Conservation (phyloP, 805 yeast genomes). For the Lachancea dasiensis region DNA sequence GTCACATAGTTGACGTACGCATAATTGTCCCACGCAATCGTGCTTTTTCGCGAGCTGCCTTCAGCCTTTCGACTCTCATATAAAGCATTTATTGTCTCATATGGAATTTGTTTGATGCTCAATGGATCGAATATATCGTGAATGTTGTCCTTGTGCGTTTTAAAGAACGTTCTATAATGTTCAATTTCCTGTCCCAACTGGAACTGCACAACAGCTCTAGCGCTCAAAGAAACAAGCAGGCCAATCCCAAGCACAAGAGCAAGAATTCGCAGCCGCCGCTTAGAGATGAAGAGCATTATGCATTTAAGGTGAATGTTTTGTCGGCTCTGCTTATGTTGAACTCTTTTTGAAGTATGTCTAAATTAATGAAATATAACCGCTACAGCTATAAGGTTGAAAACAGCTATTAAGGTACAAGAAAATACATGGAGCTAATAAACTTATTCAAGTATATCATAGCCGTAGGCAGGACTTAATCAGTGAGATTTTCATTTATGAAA, state of each 20-base stretch:
- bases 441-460: too few species aligned
- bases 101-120: slow-evolving; percentile 17
- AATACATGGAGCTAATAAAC: too few species aligned
- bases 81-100: slow-evolving; percentile 9
- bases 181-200: slow-evolving; percentile 28
- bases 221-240: slow-evolving; percentile 12
- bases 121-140: slow-evolving; percentile 17
- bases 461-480: too few species aligned
- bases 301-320: too few species aligned
- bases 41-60: neutral
- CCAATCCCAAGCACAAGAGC: slow-evolving; percentile 8
- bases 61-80: slow-evolving; percentile 1
- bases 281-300: slow-evolving; percentile 15
- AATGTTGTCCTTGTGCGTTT: slow-evolving; percentile 22
- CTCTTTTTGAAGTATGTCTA: too few species aligned
- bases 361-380: too few species aligned
- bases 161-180: slow-evolving; percentile 25
- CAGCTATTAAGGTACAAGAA: too few species aligned
- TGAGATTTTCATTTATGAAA: too few species aligned
- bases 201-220: slow-evolving; percentile 23
- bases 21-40: slow-evolving; percentile 35
- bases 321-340: neutral
- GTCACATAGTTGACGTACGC: slow-evolving; percentile 59
- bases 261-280: slow-evolving; percentile 20
- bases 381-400: too few species aligned